Base-by-base conservation (phyloP, 139 green algal species). In the Coelastrella sp. region DNA sequence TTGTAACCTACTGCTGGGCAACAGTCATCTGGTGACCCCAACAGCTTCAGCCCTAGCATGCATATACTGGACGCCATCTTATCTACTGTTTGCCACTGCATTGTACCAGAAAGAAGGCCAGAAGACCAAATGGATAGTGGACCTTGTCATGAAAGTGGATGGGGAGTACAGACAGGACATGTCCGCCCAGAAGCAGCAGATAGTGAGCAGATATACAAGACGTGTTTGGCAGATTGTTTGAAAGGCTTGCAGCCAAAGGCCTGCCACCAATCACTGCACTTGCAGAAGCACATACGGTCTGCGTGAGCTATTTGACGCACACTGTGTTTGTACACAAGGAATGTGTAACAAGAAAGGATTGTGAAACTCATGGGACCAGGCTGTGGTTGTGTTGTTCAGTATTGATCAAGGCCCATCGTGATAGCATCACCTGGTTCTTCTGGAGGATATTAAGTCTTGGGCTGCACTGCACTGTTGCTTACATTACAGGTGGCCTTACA, bases 111-210 rank as follows among this genome's bases (percentile, higher is more conserved):
- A 73, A 60, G 85, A 89, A 24, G 85, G 35, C 4, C 66, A 82
- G 58, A 89, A 89, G 85, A 84, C 85, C 17, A 89, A 89, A 73
- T 89, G 85, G 85, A 65, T 89, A 10, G 72, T 89, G 12, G 85
- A 89, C 72, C 58, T 89, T 17, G 85, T 89, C 20, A 82, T 82
- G 68, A 89, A 89, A 58, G 59, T 89, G 7, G 85, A 89, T 89
- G 84, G 49, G 56, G 65, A 89, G 84, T 89, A 89, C 66, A 65
- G 81, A 49, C 68, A 80, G 68, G 70, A 79, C 20, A 27, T 89
- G 70, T n/a, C 59, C 6, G 10, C 19, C 8, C n/a, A 57, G 66
- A 58, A 70, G 11, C 84, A 89, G 66, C 22, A 68, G 24, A 82
- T 83, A 22, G 68, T 89, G 25, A 61, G 68, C 24, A 66, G 80